phyloP scores from a whole-genome alignment of 768 basidiomycete genomes.

The Collybia mongolica region DNA sequence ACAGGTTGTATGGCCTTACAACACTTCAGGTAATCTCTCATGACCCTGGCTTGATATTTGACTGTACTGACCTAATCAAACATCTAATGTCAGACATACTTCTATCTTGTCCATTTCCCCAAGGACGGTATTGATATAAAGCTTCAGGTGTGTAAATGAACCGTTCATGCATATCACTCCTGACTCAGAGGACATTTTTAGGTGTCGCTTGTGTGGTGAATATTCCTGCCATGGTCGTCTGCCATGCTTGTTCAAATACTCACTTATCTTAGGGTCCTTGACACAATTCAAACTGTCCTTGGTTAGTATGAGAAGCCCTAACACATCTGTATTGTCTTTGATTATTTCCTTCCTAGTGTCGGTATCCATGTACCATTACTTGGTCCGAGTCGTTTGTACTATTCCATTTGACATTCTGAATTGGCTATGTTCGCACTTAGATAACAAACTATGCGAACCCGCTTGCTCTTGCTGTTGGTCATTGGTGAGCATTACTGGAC shows the following conservation, averaged over 20 bases:
- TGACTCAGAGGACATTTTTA: constrained; percentile 6
- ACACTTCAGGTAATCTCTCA: constrained; percentile 25
- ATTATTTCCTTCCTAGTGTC: constrained; percentile 17
- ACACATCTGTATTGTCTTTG: too few species aligned
- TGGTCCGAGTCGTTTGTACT: constrained; percentile 15
- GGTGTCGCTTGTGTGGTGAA: constrained; percentile 29
- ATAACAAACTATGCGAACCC: constrained; percentile 36
- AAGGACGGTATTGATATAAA: constrained; percentile 24
- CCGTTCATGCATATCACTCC: not conserved
- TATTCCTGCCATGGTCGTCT: not conserved
- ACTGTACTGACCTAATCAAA: not conserved
- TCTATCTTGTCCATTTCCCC: constrained; percentile 32
- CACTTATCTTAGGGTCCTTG: constrained; percentile 20
- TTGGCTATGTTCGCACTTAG: constrained; percentile 11
- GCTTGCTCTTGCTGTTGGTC: constrained; percentile 25
- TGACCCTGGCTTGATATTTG: not conserved
- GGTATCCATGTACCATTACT: constrained; percentile 36
- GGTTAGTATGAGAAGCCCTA: constrained; percentile 12
- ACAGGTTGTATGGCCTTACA: constrained; percentile 33
- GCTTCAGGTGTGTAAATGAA: constrained; percentile 14
- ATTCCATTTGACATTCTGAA: not conserved
- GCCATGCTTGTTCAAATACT: not conserved
- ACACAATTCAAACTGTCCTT: constrained; percentile 28
- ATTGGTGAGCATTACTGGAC: constrained; percentile 27
- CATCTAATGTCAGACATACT: constrained; percentile 23